Base-by-base conservation (phyloP, 2,329 filamentous ascomycete genomes). In the Pseudohalonectria lignicola region DNA sequence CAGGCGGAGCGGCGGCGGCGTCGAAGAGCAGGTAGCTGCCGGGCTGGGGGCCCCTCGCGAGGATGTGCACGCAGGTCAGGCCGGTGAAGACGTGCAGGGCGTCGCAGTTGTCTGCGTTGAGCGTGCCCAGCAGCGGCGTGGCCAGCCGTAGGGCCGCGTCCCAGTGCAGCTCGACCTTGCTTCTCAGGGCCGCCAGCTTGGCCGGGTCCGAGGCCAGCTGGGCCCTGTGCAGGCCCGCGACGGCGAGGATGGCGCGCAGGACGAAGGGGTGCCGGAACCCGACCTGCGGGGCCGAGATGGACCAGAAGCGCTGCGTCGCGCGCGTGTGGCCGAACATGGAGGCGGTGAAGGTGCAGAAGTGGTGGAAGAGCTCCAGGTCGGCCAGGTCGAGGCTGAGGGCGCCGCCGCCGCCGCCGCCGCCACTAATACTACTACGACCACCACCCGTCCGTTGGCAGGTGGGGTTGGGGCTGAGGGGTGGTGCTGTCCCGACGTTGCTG, bases 321-420 rank as follows among this genome's bases (percentile, higher is more conserved):
- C 61, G 53, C 28, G 66, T 59, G 6, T 52, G 53, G 4, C 61
- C 61, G 3, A 74, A 50, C 0, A 68, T 71, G n/a, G 58, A 53
- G 37, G 60, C 62, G 1, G 70, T 74, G 9, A 61, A 62, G 1
- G 61, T 66, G 32, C 60, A 62, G 44, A 61, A 74, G 50, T 74
- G 67, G 46, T 74, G 67, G 6, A 75, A 54, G 2, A 75, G 59
- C 44, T 74, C 67, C 8, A 73, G 56, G 33, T 73, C 66, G 10
- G 25, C 29, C 12, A 39, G 26, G 26, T 40, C 32, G 11, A 42
- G 29, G 20, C 29, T 19, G 20, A 19, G 25, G 10, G 28, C 20
- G 12, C 19, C 28, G 21, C 25, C 16, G 17, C 25, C 35, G 15
- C 5, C 11, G 10, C 35, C 28, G 26, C 26, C 29, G 18, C 35